These are phyloP conservation scores for Leccinum imitatum DNA, from an alignment of 768 basidiomycete species.

Conservation along the genomic window DNA sequence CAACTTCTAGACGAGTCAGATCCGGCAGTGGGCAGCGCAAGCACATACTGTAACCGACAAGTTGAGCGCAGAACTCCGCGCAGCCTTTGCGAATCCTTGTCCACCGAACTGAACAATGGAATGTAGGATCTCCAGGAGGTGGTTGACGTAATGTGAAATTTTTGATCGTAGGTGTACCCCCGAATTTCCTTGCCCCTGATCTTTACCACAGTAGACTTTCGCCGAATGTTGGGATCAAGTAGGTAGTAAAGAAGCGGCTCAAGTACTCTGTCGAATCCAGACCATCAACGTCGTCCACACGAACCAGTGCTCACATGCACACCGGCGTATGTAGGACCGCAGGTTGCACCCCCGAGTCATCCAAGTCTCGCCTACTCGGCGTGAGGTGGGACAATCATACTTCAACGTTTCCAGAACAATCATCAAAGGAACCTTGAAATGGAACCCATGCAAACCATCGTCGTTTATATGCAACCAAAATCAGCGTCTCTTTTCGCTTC, in stretches of 20 bases:
- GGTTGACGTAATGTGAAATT: constrained; percentile 67
- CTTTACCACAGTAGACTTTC: constrained; percentile 47
- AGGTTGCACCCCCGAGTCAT: constrained; percentile 78
- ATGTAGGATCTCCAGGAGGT: constrained; percentile 78
- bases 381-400: constrained; percentile 68
- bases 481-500: constrained; percentile 5
- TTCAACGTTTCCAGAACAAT: constrained; percentile 81
- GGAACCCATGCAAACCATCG: constrained; percentile 72
- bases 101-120: constrained; percentile 85
- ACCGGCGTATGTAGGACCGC: constrained; percentile 84
- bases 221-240: constrained; percentile 64
- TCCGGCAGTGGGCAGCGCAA: too few relatives aligned
- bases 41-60: too few relatives aligned
- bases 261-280: constrained; percentile 58
- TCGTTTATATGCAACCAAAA: constrained; percentile 56
- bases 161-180: constrained; percentile 64
- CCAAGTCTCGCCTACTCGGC: constrained; percentile 92
- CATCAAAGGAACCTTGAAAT: constrained; percentile 84
- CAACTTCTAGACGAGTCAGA: too few relatives aligned
- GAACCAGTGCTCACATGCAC: constrained; percentile 1
- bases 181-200: constrained; percentile 66
- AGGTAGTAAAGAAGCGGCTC: constrained; percentile 85
- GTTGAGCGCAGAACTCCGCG: constrained; percentile 39
- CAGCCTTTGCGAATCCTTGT: constrained; percentile 79
- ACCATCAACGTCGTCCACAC: constrained; percentile 1